phyloP scores from a whole-genome alignment of 352 stramenopile genomes.

The Phytophthora foliorum region DNA sequence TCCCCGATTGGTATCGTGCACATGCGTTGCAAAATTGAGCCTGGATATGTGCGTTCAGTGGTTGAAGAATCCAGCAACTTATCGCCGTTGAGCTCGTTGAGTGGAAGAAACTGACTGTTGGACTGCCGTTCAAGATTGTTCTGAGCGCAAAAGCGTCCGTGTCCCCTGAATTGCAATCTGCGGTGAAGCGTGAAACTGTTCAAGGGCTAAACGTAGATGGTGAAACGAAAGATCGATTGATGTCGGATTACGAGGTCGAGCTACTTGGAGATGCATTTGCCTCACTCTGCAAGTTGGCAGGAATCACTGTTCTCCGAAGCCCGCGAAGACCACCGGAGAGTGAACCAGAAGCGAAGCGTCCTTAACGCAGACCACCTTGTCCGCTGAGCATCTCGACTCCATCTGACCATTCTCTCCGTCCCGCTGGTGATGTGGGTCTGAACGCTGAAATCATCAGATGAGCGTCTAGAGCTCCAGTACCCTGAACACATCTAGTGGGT shows the following conservation, averaged over 20 bases:
- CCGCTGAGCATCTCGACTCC: too few species aligned
- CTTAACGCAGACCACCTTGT: too few species aligned
- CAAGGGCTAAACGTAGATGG: background rate
- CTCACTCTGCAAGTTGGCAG: too few species aligned
- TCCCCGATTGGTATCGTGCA: background rate
- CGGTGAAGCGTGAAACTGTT: background rate
- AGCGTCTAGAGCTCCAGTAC: background rate
- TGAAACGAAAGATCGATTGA: background rate
- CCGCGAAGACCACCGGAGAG: too few species aligned
- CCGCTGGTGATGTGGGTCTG: background rate
- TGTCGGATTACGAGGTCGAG: too few species aligned
- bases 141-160: background rate
- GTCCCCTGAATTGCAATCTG: background rate
- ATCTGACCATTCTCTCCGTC: background rate
- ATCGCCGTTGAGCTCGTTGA: too few species aligned
- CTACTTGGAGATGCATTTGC: too few species aligned
- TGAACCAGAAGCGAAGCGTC: too few species aligned
- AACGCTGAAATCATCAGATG: background rate
- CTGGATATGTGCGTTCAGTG: background rate
- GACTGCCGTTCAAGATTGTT: background rate
- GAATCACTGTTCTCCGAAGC: too few species aligned
- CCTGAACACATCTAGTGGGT: background rate
- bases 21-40: background rate
- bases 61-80: background rate
- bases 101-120: background rate